Percentiles rank a stretch among this genome's conserved stretches.
Conservation (phyloP, 306 rosid species). For the Cucurbita pepo region DNA sequence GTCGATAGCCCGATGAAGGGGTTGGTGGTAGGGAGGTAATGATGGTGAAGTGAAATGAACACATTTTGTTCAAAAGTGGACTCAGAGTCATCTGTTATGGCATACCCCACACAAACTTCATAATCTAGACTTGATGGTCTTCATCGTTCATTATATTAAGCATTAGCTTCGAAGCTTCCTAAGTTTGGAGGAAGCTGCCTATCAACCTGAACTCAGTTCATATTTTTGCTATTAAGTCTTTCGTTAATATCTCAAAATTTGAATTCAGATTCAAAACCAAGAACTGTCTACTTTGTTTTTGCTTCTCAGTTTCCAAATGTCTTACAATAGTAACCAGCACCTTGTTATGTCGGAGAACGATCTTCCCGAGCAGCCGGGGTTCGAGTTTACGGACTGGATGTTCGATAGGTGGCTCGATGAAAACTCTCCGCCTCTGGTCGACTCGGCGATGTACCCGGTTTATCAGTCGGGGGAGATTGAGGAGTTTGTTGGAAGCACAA, state of each 20-base stretch:
- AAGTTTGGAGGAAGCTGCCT: slow-evolving; percentile 40
- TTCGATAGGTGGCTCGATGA: slow-evolving; percentile 32
- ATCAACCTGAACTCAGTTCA: not conserved
- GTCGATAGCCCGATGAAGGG: not conserved
- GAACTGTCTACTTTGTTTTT: not conserved
- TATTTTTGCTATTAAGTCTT: slow-evolving; percentile 1
- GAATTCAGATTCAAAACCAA: not conserved
- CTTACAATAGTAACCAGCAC: slow-evolving; percentile 14
- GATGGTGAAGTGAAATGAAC: not conserved
- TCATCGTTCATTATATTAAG: slow-evolving; percentile 8
- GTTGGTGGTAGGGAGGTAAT: not conserved
- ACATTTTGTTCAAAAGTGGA: slow-evolving; percentile 15
- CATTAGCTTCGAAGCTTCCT: slow-evolving; percentile 49
- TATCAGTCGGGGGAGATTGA: slow-evolving; percentile 15
- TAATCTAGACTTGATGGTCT: not conserved
- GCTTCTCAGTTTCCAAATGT: slow-evolving; percentile 21
- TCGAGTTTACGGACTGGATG: slow-evolving; percentile 34
- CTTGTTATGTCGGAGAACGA: slow-evolving; percentile 15
- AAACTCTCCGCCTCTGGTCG: slow-evolving; percentile 13
- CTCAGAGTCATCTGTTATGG: slow-evolving; percentile 28
- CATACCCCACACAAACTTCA: slow-evolving; percentile 26
- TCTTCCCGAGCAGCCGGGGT: slow-evolving; percentile 11
- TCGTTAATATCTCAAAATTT: not conserved
- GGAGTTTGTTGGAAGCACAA: slow-evolving; percentile 23
- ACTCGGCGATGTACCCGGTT: slow-evolving; percentile 11